Conservation (phyloP, 108 stramenopile genomes). For the Nitzschia sp. region DNA sequence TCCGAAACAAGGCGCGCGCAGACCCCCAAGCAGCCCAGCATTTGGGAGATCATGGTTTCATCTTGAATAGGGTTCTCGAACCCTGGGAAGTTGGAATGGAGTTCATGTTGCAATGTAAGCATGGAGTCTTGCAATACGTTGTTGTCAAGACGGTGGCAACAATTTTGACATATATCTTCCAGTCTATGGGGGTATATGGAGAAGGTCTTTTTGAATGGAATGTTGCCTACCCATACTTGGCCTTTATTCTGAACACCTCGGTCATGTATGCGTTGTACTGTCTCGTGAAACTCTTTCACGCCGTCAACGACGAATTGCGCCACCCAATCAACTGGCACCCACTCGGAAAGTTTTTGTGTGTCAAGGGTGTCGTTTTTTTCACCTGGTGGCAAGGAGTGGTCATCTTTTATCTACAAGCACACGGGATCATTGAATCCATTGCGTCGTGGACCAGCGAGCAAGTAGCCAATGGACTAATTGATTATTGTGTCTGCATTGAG, state of each 20-base stretch:
- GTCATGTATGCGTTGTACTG: slow-evolving; percentile 93
- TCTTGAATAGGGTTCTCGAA: slow-evolving; percentile 48
- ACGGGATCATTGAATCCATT: slow-evolving; percentile 74
- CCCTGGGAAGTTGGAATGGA: slow-evolving; percentile 79
- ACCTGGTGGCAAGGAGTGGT: slow-evolving; percentile 94
- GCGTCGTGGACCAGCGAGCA: slow-evolving; percentile 85
- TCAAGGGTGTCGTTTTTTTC: slow-evolving; percentile 98
- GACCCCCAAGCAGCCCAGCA: slow-evolving; percentile 32
- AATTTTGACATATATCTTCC: slow-evolving; percentile 68
- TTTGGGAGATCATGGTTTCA: slow-evolving; percentile 56
- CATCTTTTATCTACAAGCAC: slow-evolving; percentile 72
- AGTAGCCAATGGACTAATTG: slow-evolving; percentile 89
- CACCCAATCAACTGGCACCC: slow-evolving; percentile 86
- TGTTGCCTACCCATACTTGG: slow-evolving; percentile 74
- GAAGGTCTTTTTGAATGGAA: slow-evolving; percentile 77
- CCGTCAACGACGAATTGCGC: slow-evolving; percentile 68
- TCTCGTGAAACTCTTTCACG: slow-evolving; percentile 90
- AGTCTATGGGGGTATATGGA: slow-evolving; percentile 68
- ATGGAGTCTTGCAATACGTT: slow-evolving; percentile 95
- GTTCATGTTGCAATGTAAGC: slow-evolving; percentile 84
- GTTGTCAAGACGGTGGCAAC: slow-evolving; percentile 79
- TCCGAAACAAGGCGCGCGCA: slow-evolving; percentile 46
- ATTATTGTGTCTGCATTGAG: slow-evolving; percentile 92
- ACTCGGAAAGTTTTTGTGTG: slow-evolving; percentile 92
- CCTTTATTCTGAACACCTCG: slow-evolving; percentile 73